Conservation (phyloP, 805 yeast genomes). For the Teunomyces lycoperdinae region DNA sequence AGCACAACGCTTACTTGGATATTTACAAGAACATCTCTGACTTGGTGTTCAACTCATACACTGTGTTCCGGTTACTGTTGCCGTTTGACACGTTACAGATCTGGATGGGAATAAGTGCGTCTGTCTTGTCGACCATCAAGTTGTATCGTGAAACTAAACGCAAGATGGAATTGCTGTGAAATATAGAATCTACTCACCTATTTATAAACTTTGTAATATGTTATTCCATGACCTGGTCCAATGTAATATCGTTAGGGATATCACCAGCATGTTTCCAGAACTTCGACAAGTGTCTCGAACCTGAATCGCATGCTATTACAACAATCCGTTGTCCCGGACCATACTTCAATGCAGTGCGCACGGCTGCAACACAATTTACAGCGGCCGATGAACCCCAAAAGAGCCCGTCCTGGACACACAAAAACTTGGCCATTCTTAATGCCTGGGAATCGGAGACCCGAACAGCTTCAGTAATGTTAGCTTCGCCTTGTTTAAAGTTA, state of each 20-base stretch:
- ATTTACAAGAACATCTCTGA: conserved; percentile 39
- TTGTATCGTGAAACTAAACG: conserved; percentile 38
- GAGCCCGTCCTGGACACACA: conserved; percentile 81
- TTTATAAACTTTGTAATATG: not conserved
- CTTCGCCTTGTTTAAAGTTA: conserved; percentile 73
- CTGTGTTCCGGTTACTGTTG: conserved; percentile 35
- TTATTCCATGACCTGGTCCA: conserved; percentile 28
- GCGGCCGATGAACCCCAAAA: conserved; percentile 95
- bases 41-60: conserved; percentile 39
- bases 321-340: conserved; percentile 69
- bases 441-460: conserved; percentile 82
- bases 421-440: conserved; percentile 78
- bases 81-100: conserved; percentile 41
- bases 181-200: not conserved
- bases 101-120: conserved; percentile 45
- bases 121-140: conserved; percentile 35
- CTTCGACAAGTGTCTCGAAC: conserved; percentile 84
- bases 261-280: conserved; percentile 77
- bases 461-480: conserved; percentile 70
- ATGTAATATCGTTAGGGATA: conserved; percentile 31
- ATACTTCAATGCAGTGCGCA: conserved; percentile 44
- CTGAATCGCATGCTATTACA: conserved; percentile 89
- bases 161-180: conserved; percentile 16
- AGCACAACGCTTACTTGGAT: conserved; percentile 37
- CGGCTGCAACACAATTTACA: conserved; percentile 88